Conservation (phyloP, 1,284 basidiomycete species). For the Sporisorium sorghi region DNA sequence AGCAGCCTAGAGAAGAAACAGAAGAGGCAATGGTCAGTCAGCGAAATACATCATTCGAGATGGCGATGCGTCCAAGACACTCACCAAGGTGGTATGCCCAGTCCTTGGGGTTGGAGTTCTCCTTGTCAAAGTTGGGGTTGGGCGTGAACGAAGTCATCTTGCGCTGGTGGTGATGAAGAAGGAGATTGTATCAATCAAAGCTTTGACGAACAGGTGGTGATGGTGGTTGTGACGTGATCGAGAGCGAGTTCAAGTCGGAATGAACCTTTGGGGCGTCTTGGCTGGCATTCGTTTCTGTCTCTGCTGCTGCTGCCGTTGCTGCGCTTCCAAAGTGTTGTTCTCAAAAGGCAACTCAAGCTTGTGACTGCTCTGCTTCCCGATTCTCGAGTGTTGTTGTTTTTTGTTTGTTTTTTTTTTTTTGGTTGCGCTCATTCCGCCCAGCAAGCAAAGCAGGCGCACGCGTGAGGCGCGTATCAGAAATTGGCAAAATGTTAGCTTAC, state of each 20-base stretch:
- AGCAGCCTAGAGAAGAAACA: conserved; percentile 20
- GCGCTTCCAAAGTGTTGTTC: conserved; percentile 3
- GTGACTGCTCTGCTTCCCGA: background rate
- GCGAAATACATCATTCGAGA: background rate
- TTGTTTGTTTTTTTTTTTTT: conserved; percentile 6
- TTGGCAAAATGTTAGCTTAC: too few species aligned
- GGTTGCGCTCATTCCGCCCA: too few species aligned
- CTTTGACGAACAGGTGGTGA: background rate
- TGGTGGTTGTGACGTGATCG: background rate
- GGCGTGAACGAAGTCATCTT: conserved; percentile 55
- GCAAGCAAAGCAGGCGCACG: too few species aligned
- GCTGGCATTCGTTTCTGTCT: background rate
- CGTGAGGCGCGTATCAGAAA: conserved; percentile 5
- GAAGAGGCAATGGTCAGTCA: conserved; percentile 2
- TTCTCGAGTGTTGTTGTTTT: background rate
- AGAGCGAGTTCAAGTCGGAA: background rate
- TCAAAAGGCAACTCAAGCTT: background rate
- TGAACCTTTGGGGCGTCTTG: background rate
- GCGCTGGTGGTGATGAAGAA: background rate
- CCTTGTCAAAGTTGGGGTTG: conserved; percentile 48
- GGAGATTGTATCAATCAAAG: background rate
- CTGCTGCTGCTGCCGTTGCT: background rate
- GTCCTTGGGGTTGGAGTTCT: conserved; percentile 60
- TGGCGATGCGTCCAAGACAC: background rate
- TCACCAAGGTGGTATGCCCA: conserved; percentile 62